Conservation (phyloP, 2,329 filamentous ascomycete species). For the Ascochyta lentis region DNA sequence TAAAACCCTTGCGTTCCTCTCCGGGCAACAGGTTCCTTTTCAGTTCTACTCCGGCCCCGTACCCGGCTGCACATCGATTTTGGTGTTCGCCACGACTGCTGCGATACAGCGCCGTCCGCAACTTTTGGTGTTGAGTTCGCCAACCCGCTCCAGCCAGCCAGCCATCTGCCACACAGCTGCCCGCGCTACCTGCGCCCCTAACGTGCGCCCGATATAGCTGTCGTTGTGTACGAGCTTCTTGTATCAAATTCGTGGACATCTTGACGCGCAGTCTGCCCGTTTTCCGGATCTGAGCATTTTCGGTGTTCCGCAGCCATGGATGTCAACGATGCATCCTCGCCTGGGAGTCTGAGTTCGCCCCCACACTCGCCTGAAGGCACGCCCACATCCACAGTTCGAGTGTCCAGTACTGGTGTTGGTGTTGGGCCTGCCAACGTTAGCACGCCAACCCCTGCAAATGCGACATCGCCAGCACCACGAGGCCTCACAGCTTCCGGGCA, state of each 20-base stretch:
- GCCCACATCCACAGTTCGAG: constrained; percentile 42
- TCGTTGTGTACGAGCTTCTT: neutral
- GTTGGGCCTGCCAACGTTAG: constrained; percentile 36
- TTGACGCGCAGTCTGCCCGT: constrained; percentile 1
- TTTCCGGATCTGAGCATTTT: constrained; percentile 11
- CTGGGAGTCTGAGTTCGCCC: constrained; percentile 46
- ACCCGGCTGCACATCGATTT: constrained; percentile 37
- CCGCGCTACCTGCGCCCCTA: constrained; percentile 11
- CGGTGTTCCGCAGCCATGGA: constrained; percentile 39
- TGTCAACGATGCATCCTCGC: constrained; percentile 43
- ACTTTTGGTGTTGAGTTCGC: constrained; percentile 46
- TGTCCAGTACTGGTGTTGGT: constrained; percentile 37
- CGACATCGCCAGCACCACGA: constrained; percentile 39
- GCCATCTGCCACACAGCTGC: constrained; percentile 17
- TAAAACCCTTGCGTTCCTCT: constrained; percentile 38
- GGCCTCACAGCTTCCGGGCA: constrained; percentile 45
- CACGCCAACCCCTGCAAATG: constrained; percentile 41
- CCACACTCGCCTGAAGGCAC: constrained; percentile 48
- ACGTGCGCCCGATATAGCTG: constrained; percentile 3
- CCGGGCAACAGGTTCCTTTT: constrained; percentile 33
- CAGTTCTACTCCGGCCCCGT: constrained; percentile 24
- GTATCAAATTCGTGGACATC: constrained; percentile 1
- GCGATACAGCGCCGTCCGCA: constrained; percentile 33
- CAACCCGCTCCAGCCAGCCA: constrained; percentile 21
- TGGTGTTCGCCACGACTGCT: constrained; percentile 42